phyloP scores from a whole-genome alignment of 1,139 yeast species.

The Blastobotrys aristatus region DNA sequence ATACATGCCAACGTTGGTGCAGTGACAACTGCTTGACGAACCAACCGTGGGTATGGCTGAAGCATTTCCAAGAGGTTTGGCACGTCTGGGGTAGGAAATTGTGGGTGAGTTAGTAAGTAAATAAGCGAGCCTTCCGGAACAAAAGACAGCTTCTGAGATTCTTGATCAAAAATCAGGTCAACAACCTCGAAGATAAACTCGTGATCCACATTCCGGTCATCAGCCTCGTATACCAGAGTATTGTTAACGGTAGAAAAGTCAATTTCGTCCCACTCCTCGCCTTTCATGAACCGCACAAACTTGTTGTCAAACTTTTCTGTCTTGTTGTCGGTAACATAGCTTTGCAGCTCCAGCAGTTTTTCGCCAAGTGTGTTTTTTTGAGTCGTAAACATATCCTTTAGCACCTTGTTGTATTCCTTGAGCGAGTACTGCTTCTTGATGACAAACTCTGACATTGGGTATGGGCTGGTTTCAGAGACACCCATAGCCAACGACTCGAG shows the following conservation, averaged over 20 bases:
- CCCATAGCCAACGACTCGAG: constrained; percentile 71
- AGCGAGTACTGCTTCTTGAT: constrained; percentile 21
- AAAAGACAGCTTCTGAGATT: constrained; percentile 21
- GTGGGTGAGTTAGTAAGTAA: constrained; percentile 79
- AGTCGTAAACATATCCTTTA: constrained; percentile 19
- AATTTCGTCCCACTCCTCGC: constrained; percentile 26
- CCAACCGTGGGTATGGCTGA: constrained; percentile 50
- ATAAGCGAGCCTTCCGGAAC: constrained; percentile 59
- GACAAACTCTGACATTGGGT: constrained; percentile 24
- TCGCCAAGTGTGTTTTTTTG: constrained; percentile 18
- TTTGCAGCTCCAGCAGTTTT: constrained; percentile 28
- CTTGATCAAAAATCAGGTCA: constrained; percentile 38
- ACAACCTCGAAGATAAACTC: constrained; percentile 49
- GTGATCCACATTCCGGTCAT: constrained; percentile 65
- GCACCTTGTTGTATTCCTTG: constrained; percentile 24
- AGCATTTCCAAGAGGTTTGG: constrained; percentile 46
- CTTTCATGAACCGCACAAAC: constrained; percentile 28
- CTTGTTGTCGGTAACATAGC: constrained; percentile 24
- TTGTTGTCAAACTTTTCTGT: constrained; percentile 24
- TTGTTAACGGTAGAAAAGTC: constrained; percentile 16
- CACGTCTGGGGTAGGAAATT: constrained; percentile 62
- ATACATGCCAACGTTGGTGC: constrained; percentile 63
- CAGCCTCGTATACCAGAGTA: constrained; percentile 46
- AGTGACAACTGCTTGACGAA: constrained; percentile 76
- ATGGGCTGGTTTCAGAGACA: constrained; percentile 27